Evolutionary conservation across 2,329 filamentous ascomycete species (phyloP).

Genomic region (Hypomyces rosellus): DNA sequence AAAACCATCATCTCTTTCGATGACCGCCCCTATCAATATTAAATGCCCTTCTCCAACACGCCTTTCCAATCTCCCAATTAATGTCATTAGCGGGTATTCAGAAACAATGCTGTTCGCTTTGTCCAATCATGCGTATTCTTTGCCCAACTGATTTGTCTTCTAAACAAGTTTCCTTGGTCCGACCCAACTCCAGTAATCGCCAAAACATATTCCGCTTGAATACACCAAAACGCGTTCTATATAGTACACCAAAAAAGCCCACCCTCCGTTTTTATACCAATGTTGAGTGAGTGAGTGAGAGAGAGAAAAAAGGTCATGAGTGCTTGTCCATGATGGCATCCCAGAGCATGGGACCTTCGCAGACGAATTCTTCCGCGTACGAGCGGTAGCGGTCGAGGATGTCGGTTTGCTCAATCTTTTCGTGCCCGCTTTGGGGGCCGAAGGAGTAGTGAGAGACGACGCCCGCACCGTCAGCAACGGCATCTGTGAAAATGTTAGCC

Average conservation of each 20-base stretch:
- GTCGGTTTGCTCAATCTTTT: conserved; percentile 43
- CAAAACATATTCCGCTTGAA: too few species aligned
- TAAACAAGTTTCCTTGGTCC: too few species aligned
- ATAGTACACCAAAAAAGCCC: neutral
- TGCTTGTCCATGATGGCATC: conserved; percentile 6
- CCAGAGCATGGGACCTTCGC: conserved; percentile 28
- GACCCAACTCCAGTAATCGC: too few species aligned
- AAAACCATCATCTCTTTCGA: too few species aligned
- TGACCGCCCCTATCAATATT: too few species aligned
- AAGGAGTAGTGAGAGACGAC: conserved; percentile 50
- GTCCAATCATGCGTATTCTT: too few species aligned
- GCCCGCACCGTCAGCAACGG: conserved; percentile 48
- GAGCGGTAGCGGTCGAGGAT: conserved; percentile 46
- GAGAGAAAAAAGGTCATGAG: neutral
- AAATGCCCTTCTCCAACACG: too few species aligned
- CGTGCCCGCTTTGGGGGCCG: conserved; percentile 26
- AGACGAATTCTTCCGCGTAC: conserved; percentile 48
- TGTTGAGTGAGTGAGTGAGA: neutral
- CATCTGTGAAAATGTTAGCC: conserved; percentile 20
- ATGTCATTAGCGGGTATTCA: too few species aligned
- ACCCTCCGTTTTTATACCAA: neutral
- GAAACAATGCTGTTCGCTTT: too few species aligned
- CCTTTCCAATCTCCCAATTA: too few species aligned
- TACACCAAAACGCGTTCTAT: neutral
- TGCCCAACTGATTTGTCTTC: too few species aligned